A percentile compares a stretch with the other conserved stretches of the same genome.
Conservation (phyloP, 768 basidiomycete species). For the Podaxis carcinomalis region DNA sequence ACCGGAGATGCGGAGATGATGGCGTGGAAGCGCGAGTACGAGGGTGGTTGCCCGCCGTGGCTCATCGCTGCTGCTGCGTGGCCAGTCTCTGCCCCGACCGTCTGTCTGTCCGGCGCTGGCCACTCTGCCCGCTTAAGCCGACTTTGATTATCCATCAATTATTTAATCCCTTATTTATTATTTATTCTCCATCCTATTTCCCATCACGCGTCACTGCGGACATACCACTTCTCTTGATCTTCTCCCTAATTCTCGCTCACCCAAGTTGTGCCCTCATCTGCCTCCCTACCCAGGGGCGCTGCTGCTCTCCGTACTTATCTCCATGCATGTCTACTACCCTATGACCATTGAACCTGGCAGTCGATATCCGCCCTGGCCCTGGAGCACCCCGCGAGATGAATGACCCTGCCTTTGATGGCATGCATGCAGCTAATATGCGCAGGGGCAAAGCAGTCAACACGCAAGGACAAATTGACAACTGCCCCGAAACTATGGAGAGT, state of each 20-base stretch:
- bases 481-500: not conserved
- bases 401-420: not conserved
- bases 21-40: constrained; percentile 28
- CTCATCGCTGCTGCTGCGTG: too few species aligned
- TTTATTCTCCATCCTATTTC: not conserved
- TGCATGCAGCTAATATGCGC: not conserved
- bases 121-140: too few species aligned
- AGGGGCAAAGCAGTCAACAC: not conserved
- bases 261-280: too few species aligned
- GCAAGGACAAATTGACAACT: not conserved
- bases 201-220: not conserved
- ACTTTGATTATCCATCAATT: not conserved
- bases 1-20: constrained; percentile 27
- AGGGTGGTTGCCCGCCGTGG: not conserved
- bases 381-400: not conserved
- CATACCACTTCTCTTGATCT: not conserved
- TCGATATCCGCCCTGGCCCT: not conserved
- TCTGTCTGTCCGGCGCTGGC: too few species aligned
- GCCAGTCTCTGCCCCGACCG: too few species aligned
- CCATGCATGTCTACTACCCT: not conserved
- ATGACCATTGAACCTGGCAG: not conserved
- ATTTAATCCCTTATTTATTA: not conserved
- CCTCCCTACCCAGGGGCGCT: too few species aligned
- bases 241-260: too few species aligned
- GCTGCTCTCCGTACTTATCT: too few species aligned